Base-by-base conservation (phyloP, 148 eudicot species). In the Cornus controversa region DNA sequence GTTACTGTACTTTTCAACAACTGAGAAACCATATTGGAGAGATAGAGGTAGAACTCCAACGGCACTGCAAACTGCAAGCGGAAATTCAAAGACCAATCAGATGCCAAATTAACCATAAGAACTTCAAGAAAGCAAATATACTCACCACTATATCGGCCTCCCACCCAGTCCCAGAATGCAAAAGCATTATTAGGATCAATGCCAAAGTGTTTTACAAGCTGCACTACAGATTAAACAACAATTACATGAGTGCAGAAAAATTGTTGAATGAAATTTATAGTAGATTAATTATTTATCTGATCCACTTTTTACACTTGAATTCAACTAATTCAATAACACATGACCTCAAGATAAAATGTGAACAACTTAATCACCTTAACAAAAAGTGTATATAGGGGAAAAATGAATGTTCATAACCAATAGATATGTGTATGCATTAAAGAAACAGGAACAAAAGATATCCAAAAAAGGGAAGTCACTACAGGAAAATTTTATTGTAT, bases 131-230 rank as follows among this genome's bases (percentile, higher is more conserved):
- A 83, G 29, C 11, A 53, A 67, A 37, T 10, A 70, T 42, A 82
- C 88, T 69, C 79, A 93, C 99, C 99, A 87, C 99, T 96, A 80
- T 96, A 96, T 87, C 99, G 91, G 77, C 98, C 99, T 73, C 99
- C 99, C 65, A 96, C 99, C 99, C 99, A 96, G 77, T 96, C 99
- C 99, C 99, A 96, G 82, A 96, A 96, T 77, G 98, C 97, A 86
- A 96, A 96, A 77, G 99, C 98, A 88, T 93, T 96, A 25, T 90
- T 88, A 72, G 99, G 99, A 85, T 96, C 94, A 80, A 96, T 96
- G 66, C 99, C 98, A 82, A 96, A 96, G 81, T 96, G 80, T 74
- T 96, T 92, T 36, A 96, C 99, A 83, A 96, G 99, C 99, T 96
- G 91, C 82, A 86, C 36, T 16, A 70, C 47, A 71, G 65, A 34